Evolutionary conservation across 805 yeast species (phyloP), one percentile per base, ranked within the genome.

Genomic region (Candida hispaniensis): DNA sequence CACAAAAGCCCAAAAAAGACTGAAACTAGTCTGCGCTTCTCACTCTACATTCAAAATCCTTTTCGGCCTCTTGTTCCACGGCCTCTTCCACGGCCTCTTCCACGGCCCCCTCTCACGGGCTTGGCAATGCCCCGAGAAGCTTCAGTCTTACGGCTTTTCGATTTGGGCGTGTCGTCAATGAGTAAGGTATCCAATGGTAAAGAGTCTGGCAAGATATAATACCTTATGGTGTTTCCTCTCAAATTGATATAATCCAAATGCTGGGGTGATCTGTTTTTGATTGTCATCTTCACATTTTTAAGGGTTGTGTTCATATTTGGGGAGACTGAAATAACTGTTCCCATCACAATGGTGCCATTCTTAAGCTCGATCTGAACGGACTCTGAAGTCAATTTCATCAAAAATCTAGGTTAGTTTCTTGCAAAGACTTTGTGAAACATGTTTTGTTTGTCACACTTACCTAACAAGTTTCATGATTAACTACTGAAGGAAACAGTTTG

Each of bases 221-320:
- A 75, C 45, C 97, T 70, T 19, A 86, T 78, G 38, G 81, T 88
- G 57, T 76, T 86, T 2, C 97, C 97, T 49, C 97, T 68, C 18
- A 88, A 69, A 48, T 79, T 83, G 49, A 86, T 77, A 54, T 69
- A 79, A 47, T 82, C 93, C 45, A 85, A 60, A 8, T 69, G 57
- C 23, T 73, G 67, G 1, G 93, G 79, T 38, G 73, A 80, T 39
- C 80, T 73, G 51, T 75, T 68, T 38, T 69, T 71, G 26, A 79
- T 67, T 2, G 86, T 74, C 69, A 88, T 73, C 47, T 76, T 79
- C 30, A 81, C 88, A 44, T 79, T 79, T 47, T 79, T 74, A 42
- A 86, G 56, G 4, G 82, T 73, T 27, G 86, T 74, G 56, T 86
- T 86, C 97, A 86, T 86, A 43, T 79, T 70, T 16, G 95, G 94